These are phyloP conservation scores for Wickerhamiella vanderwaltii DNA, from an alignment of 805 yeast species.

Conservation along the genomic window DNA sequence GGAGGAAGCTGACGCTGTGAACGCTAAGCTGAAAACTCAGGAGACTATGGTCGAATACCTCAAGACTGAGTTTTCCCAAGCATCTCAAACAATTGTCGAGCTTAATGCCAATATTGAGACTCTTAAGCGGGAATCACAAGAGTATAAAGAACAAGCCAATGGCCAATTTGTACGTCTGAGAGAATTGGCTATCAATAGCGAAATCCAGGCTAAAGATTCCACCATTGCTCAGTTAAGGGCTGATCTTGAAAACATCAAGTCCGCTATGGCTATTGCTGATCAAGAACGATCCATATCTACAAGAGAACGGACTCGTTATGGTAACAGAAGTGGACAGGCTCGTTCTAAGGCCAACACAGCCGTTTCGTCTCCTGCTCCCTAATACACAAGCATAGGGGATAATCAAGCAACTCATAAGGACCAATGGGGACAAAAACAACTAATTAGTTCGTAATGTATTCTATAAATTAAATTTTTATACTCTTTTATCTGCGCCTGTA, in stretches of 20 bases:
- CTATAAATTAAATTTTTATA: neutral
- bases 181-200: conserved; percentile 24
- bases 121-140: conserved; percentile 20
- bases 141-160: conserved; percentile 18
- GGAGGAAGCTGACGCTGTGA: conserved; percentile 33
- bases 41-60: conserved; percentile 32
- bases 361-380: neutral
- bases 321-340: neutral
- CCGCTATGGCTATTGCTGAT: conserved; percentile 25
- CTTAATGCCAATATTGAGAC: conserved; percentile 24
- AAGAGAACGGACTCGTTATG: neutral
- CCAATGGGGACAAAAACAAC: too few relatives aligned
- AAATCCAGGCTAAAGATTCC: conserved; percentile 23
- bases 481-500: neutral
- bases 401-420: too few relatives aligned
- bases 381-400: too few relatives aligned
- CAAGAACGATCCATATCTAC: conserved; percentile 10
- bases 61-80: conserved; percentile 22
- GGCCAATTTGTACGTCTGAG: conserved; percentile 23
- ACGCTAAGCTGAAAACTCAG: conserved; percentile 35
- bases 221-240: conserved; percentile 22
- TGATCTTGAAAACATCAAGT: conserved; percentile 24
- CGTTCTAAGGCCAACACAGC: neutral
- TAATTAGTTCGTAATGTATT: too few relatives aligned
- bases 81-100: conserved; percentile 24